phyloP scores from a whole-genome alignment of 2,329 filamentous ascomycete species.

The Pleomassaria siparia region DNA sequence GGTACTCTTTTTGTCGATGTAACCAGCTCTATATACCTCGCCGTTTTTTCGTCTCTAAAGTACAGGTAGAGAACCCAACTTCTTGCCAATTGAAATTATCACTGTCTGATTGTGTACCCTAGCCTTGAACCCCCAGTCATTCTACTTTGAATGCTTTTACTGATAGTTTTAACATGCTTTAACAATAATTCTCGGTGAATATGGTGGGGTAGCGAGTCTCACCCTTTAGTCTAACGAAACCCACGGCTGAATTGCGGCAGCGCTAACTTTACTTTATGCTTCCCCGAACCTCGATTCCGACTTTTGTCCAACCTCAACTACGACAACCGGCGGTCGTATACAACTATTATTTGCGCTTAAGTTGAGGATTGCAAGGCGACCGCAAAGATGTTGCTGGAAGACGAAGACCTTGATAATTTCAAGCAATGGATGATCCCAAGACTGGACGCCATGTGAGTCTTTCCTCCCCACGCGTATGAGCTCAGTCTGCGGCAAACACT shows the following conservation, averaged over 20 bases:
- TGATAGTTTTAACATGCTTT: not conserved
- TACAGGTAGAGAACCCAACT: no score
- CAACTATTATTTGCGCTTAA: not conserved
- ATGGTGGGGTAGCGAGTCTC: not conserved
- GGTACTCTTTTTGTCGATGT: no score
- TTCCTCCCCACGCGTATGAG: not conserved
- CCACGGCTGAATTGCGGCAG: not conserved
- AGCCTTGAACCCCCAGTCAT: no score
- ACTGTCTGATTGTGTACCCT: no score
- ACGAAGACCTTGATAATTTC: slow-evolving; percentile 58
- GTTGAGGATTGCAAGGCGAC: not conserved
- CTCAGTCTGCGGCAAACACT: not conserved
- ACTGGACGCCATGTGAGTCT: slow-evolving; percentile 70
- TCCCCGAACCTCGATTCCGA: not conserved
- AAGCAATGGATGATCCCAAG: slow-evolving; percentile 79
- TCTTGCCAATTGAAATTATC: no score
- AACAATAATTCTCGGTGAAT: not conserved
- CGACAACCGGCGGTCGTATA: not conserved
- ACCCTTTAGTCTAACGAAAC: not conserved
- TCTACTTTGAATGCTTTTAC: no score
- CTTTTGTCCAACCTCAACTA: not conserved
- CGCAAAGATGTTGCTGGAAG: slow-evolving; percentile 55
- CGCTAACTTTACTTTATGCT: not conserved
- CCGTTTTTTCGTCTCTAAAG: no score
- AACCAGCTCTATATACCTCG: not conserved